phyloP scores from a whole-genome alignment of 2,329 filamentous ascomycete species.

The Fusarium sp. region DNA sequence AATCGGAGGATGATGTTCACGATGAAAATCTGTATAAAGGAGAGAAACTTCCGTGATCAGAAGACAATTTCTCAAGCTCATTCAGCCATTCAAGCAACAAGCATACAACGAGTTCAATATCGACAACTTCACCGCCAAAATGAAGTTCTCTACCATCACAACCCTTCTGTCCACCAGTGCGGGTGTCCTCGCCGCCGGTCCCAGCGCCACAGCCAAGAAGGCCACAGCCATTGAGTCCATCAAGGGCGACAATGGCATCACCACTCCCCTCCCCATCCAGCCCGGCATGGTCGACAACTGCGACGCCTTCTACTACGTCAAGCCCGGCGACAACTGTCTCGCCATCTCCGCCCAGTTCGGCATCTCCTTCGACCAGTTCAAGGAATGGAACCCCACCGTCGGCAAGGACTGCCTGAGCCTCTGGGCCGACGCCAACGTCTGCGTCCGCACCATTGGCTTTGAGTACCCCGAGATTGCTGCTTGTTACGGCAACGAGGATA shows the following conservation, averaged over 20 bases:
- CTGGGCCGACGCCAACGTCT: conserved; percentile 15
- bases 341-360: background rate
- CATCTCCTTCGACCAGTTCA: background rate
- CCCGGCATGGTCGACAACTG: conserved; percentile 19
- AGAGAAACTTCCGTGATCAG: fast-evolving
- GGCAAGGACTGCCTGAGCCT: background rate
- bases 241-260: conserved; percentile 5
- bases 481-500: background rate
- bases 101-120: fast-evolving
- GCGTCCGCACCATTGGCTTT: conserved; percentile 2
- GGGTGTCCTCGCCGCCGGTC: background rate
- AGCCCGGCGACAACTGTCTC: background rate
- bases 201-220: background rate
- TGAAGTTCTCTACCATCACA: conserved; percentile 5
- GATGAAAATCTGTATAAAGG: background rate
- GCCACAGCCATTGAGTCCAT: background rate
- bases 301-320: background rate
- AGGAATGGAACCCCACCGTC: conserved; percentile 10
- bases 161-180: background rate
- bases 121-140: background rate
- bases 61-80: background rate
- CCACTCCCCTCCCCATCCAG: conserved; percentile 11
- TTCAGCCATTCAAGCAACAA: background rate
- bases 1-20: background rate
- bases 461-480: background rate